Percentiles rank a stretch among this genome's conserved stretches.
These are phyloP conservation scores for Echites panduratus DNA, from an alignment of 257 asterid genomes.

Conservation along the genomic window DNA sequence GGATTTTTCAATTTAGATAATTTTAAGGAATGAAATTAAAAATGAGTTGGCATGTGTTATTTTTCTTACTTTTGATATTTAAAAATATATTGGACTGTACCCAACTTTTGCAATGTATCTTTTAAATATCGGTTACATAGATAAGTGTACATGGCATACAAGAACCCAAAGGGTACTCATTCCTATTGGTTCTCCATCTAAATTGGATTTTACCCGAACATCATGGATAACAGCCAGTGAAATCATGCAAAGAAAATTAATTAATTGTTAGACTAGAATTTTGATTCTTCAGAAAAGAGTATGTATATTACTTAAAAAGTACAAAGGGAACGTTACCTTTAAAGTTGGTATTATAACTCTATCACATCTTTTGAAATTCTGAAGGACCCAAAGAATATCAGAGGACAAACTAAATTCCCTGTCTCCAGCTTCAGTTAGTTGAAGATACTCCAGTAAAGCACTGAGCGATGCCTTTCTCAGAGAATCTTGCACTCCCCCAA, in stretches of 20 bases:
- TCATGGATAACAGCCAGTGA: neutral
- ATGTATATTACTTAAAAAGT: neutral
- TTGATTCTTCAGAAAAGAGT: neutral
- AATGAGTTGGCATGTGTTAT: too few relatives aligned
- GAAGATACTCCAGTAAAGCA: slow-evolving; percentile 75
- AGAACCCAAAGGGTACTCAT: too few relatives aligned
- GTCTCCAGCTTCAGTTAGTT: slow-evolving; percentile 38
- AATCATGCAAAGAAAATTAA: neutral
- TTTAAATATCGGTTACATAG: too few relatives aligned
- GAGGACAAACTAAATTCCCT: slow-evolving; percentile 44
- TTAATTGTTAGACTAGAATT: neutral
- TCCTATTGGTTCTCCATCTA: too few relatives aligned
- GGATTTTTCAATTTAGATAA: too few relatives aligned
- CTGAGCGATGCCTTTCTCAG: slow-evolving; percentile 65
- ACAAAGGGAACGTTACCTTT: slow-evolving; percentile 45
- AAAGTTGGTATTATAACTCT: slow-evolving; percentile 74
- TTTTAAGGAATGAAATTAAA: too few relatives aligned
- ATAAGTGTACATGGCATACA: too few relatives aligned
- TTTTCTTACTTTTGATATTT: too few relatives aligned
- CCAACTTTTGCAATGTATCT: too few relatives aligned
- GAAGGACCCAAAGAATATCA: slow-evolving; percentile 86
- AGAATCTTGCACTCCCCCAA: slow-evolving; percentile 94
- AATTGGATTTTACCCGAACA: too few relatives aligned
- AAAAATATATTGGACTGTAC: too few relatives aligned
- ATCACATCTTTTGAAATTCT: slow-evolving; percentile 59